Evolutionary conservation across 352 stramenopile genomes (phyloP), one percentile per base, ranked within the genome.

Genomic region (Phytophthora pinifolia): DNA sequence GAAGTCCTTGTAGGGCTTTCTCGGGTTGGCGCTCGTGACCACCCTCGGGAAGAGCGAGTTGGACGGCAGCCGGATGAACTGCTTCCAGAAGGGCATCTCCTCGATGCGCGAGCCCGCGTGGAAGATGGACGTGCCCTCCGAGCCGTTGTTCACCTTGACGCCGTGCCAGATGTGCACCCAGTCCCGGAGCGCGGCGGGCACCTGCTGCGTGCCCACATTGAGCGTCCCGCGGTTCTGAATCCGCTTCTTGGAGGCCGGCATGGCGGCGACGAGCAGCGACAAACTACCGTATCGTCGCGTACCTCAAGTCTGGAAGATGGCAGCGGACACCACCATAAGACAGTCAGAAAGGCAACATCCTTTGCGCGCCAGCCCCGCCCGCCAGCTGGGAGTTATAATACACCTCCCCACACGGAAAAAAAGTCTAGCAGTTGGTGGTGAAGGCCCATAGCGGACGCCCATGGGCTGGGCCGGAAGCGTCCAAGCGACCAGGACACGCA

Each of bases 121-220:
- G 62, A 90, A 90, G 56, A 89, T 88, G 13, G 72, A 66, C 10
- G 70, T 75, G 13, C 67, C 31, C 2, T 63, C 20, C 1, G 34
- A 46, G 14, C 68, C 59, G 30, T 78, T 71, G 38, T 81, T 72
- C 35, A 93, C 75, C 38, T 74, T 70, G 20, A 93, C 83, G 44
- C 83, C 83, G 47, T 90, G 83, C 83, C 83, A 93, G 37, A 89
- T 79, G 65, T 90, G 76, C 32, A 88, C 79, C 83, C 83, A 93
- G 48, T 92, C 78, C 33, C 72, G 64, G 15, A 92, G 58, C 29
- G 74, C 71, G 10, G 77, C 68, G 0, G 79, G 82, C 38, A 89
- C 77, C 43, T 71, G 70, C 43, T 89, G 82, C 33, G 68, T 70
- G 32, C 59, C 66, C 39, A 77, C 62, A 33, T 73, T 64, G 42